Evolutionary conservation across 257 asterid species (phyloP), one percentile per base, ranked within the genome.

Genomic region (Dorcoceras hygrometricum): DNA sequence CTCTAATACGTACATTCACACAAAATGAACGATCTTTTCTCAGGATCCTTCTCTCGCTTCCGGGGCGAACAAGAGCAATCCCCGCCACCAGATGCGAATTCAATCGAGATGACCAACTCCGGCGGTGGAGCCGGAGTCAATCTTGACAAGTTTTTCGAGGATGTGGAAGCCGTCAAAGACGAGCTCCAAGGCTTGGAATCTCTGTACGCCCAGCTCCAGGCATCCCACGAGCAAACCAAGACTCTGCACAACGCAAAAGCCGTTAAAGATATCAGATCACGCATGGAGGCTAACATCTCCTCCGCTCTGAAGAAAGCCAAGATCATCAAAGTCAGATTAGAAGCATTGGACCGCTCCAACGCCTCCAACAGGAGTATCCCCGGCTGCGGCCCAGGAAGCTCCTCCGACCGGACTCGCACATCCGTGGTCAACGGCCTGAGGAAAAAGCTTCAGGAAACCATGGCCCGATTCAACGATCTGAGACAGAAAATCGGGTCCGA

Each of bases 1-100:
- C 0, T 12, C 16, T 18, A 8, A 12, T 23, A 5, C 59, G 28
- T 43, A 5, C 59, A 43, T 43, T 43, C 51, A 28, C 2, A 27
- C 46, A 62, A 66, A 8, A 89, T 87, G 97, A 89, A 89, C 46
- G 88, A 85, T 79, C 84, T 87, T 4, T 81, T 89, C 62, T 87
- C 97, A 4, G 87, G 82, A 11, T 85, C 91, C 20, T 87, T 85
- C 73, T 87, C 95, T 0, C 84, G 82, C 24, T 79, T 76, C 71
- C 80, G 87, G 12, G 77, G n/a, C n/a, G n/a, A 63, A 63, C 77
- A 80, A 34, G 83, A 79, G 23, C 84, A 75, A 19, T 77, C 89
- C 8, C 51, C 50, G 50, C 50, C 50, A 39, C 50, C 51, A 14
- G 14, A 14, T 4, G 27, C 48, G 20, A 61, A 65, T 43, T 24